phyloP scores from a whole-genome alignment of 139 green algal species.

The Desmodesmus armatus region DNA sequence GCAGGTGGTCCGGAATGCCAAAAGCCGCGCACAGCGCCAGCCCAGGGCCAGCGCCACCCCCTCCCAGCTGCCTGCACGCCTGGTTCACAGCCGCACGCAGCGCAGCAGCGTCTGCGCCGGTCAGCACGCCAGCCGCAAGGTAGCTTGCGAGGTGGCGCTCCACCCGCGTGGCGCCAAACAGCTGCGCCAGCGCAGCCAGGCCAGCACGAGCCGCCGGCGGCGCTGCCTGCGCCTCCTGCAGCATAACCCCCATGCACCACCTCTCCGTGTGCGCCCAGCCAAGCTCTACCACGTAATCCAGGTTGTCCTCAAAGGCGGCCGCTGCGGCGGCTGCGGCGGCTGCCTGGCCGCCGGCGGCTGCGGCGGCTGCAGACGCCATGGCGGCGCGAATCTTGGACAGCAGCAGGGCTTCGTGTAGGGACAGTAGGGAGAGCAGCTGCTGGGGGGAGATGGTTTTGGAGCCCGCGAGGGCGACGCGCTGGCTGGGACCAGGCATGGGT shows the following conservation, averaged over 20 bases:
- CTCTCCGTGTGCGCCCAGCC: conserved; percentile 83
- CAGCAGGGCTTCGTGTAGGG: conserved; percentile 51
- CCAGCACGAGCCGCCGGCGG: background rate
- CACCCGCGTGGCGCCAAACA: conserved; percentile 75
- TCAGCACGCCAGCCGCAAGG: conserved; percentile 53
- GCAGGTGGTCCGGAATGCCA: conserved; percentile 82
- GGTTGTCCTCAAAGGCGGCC: conserved; percentile 68
- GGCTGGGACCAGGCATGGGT: background rate
- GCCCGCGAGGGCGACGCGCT: conserved; percentile 3
- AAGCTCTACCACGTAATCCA: conserved; percentile 79
- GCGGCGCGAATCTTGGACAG: conserved; percentile 35
- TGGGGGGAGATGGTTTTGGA: background rate
- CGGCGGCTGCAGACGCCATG: conserved; percentile 55
- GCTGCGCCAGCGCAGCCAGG: conserved; percentile 48
- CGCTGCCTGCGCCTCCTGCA: conserved; percentile 14
- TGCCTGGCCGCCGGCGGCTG: conserved; percentile 2
- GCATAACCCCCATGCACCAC: conserved; percentile 66
- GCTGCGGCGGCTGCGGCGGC: conserved; percentile 23
- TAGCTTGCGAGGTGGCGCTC: conserved; percentile 49
- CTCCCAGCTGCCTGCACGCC: conserved; percentile 62
- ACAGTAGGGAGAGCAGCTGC: conserved; percentile 61
- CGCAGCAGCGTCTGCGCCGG: conserved; percentile 48
- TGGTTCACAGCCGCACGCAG: conserved; percentile 63
- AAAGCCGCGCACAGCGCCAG: conserved; percentile 79
- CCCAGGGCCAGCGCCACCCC: conserved; percentile 51